phyloP scores from a whole-genome alignment of 257 asterid genomes.

The Coffea canephora region DNA sequence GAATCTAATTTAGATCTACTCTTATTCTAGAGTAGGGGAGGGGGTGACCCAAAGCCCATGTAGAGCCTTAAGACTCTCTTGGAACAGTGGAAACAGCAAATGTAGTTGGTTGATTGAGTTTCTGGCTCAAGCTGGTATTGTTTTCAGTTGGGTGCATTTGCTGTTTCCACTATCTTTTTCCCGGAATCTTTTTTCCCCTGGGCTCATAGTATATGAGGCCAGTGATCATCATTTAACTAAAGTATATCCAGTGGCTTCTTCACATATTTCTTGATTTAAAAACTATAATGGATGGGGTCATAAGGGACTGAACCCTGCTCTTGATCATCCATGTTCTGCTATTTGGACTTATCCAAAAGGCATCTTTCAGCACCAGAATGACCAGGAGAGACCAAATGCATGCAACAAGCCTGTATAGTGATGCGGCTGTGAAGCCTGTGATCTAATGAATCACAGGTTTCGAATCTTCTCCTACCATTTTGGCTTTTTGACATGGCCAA shows the following conservation, averaged over 20 bases:
- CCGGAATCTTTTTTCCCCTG: too few relatives aligned
- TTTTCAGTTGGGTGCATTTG: too few relatives aligned
- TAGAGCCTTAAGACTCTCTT: too few relatives aligned
- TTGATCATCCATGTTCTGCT: background rate
- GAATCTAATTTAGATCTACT: too few relatives aligned
- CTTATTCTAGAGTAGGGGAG: too few relatives aligned
- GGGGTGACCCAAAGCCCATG: too few relatives aligned
- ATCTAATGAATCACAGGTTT: background rate
- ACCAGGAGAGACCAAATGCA: conserved; percentile 12
- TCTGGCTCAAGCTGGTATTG: too few relatives aligned
- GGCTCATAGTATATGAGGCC: too few relatives aligned
- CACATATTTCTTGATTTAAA: background rate
- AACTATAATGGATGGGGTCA: background rate
- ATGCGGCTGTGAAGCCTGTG: background rate
- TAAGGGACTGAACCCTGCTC: background rate
- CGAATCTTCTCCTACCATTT: conserved; percentile 3
- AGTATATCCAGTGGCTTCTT: background rate
- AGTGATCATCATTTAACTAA: background rate
- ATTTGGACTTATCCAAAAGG: conserved; percentile 8
- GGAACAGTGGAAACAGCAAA: too few relatives aligned
- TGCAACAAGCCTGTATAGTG: background rate
- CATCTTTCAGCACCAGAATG: conserved; percentile 1
- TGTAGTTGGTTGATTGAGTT: too few relatives aligned
- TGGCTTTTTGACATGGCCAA: background rate
- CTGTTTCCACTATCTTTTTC: too few relatives aligned